phyloP scores from a whole-genome alignment of 106 monocot species.

The Allium sativum region DNA sequence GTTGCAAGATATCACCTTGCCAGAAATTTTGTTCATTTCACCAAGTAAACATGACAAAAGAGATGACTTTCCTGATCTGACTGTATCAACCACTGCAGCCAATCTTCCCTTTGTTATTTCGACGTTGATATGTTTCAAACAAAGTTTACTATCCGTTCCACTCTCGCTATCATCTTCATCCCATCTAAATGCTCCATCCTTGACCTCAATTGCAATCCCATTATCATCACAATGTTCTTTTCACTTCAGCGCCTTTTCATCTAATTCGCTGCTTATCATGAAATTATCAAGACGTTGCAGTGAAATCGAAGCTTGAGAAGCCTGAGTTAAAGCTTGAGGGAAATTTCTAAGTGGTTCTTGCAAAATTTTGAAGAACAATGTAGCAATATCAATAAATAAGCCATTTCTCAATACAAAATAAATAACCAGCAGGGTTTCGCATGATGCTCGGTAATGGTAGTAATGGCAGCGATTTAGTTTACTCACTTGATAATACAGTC shows the following conservation, averaged over 20 bases:
- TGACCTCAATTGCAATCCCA: constrained; percentile 54
- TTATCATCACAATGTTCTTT: constrained; percentile 5
- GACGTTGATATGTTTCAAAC: constrained; percentile 42
- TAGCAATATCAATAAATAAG: constrained; percentile 34
- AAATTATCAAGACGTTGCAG: constrained; percentile 57
- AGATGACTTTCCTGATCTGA: constrained; percentile 93
- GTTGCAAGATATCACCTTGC: constrained; percentile 33
- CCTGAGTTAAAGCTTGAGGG: constrained; percentile 79
- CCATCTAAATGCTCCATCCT: constrained; percentile 51
- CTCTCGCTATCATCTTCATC: constrained; percentile 23
- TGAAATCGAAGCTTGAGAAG: constrained; percentile 79
- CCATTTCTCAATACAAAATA: no score
- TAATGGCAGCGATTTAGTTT: no score
- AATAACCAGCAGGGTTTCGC: no score
- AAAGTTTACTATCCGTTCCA: constrained; percentile 2
- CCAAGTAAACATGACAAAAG: constrained; percentile 70
- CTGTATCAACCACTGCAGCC: constrained; percentile 81
- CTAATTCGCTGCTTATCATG: constrained; percentile 74
- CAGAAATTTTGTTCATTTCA: constrained; percentile 77
- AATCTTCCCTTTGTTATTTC: constrained; percentile 49
- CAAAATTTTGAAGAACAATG: constrained; percentile 75
- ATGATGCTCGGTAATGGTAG: no score
- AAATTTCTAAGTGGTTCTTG: constrained; percentile 84
- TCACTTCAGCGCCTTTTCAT: constrained; percentile 53
- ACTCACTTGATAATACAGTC: no score